A percentile compares a stretch with the other conserved stretches of the same genome.
phyloP scores from a whole-genome alignment of 2,329 filamentous ascomycete genomes.

The Elsinoe batatas region DNA sequence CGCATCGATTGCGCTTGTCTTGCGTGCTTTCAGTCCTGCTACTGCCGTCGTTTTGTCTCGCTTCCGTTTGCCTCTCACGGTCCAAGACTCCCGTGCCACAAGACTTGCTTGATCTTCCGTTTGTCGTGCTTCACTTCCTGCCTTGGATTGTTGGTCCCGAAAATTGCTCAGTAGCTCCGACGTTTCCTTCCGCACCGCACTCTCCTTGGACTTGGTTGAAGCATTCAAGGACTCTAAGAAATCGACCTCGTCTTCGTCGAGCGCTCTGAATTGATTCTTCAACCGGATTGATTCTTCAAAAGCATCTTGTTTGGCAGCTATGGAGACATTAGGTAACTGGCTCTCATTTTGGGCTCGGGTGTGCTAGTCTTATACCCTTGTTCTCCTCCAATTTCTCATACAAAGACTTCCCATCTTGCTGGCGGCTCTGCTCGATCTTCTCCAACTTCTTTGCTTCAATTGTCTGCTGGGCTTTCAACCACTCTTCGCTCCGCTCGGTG shows the following conservation, averaged over 20 bases:
- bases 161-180: conserved; percentile 50
- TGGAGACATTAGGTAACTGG: background rate
- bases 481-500: conserved; percentile 44
- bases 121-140: conserved; percentile 39
- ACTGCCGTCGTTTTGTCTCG: conserved; percentile 39
- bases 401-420: conserved; percentile 50
- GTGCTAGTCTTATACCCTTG: too few relatives aligned
- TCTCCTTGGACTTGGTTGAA: conserved; percentile 47
- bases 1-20: conserved; percentile 28
- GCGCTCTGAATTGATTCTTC: conserved; percentile 65
- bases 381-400: conserved; percentile 72
- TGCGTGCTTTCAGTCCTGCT: conserved; percentile 34
- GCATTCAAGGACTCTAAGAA: conserved; percentile 56
- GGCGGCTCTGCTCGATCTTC: conserved; percentile 42
- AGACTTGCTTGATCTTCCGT: conserved; percentile 28
- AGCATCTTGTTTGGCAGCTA: conserved; percentile 70
- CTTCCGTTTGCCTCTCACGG: conserved; percentile 37
- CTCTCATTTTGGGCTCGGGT: too few relatives aligned
- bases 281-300: conserved; percentile 65
- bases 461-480: conserved; percentile 55
- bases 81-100: conserved; percentile 39
- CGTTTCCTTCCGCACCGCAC: conserved; percentile 48
- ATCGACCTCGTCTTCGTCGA: conserved; percentile 71
- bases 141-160: conserved; percentile 49
- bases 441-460: conserved; percentile 51